Evolutionary conservation across 2,329 filamentous ascomycete genomes (phyloP).

Genomic region (Lachnellula subtilissima): DNA sequence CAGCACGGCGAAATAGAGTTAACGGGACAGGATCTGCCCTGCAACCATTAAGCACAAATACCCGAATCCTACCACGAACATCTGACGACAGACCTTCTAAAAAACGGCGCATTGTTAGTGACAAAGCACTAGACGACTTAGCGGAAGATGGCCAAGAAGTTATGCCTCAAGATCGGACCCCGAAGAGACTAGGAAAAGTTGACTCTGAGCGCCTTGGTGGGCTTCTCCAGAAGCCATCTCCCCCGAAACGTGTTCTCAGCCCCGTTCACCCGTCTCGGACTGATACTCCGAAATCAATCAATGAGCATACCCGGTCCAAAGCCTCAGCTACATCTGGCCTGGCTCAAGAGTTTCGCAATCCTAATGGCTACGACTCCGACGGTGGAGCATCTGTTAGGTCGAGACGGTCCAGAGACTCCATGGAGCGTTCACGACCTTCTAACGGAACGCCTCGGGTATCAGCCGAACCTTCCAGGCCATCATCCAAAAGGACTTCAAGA

Average conservation of each 20-base stretch:
- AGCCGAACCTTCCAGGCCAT: slow-evolving; percentile 5
- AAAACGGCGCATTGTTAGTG: slow-evolving; percentile 15
- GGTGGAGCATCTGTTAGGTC: neutral
- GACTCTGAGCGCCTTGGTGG: slow-evolving; percentile 9
- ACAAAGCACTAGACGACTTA: slow-evolving; percentile 16
- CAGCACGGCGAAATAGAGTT: neutral
- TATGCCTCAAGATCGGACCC: neutral
- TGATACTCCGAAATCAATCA: neutral
- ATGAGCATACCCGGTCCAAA: neutral
- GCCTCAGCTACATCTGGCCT: neutral
- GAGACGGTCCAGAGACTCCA: neutral
- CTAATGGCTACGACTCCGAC: neutral
- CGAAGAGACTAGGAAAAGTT: neutral
- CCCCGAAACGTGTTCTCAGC: slow-evolving; percentile 15
- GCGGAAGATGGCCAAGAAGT: slow-evolving; percentile 25
- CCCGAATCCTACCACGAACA: slow-evolving; percentile 22
- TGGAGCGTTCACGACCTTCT: neutral
- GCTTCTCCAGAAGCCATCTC: slow-evolving; percentile 23
- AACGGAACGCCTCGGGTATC: neutral
- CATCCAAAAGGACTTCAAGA: slow-evolving; percentile 4
- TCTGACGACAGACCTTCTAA: slow-evolving; percentile 11
- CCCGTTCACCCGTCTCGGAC: neutral
- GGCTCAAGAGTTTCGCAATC: neutral
- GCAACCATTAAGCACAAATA: slow-evolving; percentile 26
- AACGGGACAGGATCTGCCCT: slow-evolving; percentile 14